phyloP scores from a whole-genome alignment of 2,329 filamentous ascomycete genomes.

The Pseudovirgaria hyperparasitica region DNA sequence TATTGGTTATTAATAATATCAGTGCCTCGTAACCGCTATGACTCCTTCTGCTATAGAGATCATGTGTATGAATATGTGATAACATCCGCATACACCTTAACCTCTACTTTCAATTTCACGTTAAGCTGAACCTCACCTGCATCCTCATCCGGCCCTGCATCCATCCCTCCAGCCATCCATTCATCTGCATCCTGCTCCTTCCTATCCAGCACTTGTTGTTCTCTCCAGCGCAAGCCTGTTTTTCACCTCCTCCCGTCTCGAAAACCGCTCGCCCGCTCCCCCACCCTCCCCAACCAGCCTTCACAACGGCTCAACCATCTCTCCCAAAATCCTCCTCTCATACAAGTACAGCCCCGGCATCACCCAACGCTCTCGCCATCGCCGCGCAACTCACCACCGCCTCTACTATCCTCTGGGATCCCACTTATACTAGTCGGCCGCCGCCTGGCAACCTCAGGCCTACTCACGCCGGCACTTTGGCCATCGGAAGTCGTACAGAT shows the following conservation, averaged over 20 bases:
- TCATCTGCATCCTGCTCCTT: background rate
- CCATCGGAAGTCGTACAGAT: slow-evolving; percentile 33
- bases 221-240: background rate
- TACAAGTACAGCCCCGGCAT: slow-evolving; percentile 13
- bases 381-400: slow-evolving; percentile 35
- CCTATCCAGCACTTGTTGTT: background rate
- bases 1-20: too few species aligned
- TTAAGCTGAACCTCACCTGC: too few species aligned
- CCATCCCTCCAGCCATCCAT: too few species aligned
- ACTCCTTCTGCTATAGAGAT: too few species aligned
- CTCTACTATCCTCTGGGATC: slow-evolving; percentile 37
- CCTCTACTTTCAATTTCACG: too few species aligned
- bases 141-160: too few species aligned
- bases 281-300: background rate
- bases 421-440: slow-evolving; percentile 32
- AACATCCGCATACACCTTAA: too few species aligned
- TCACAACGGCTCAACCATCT: slow-evolving; percentile 7
- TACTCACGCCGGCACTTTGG: slow-evolving; percentile 36
- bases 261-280: background rate
- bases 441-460: slow-evolving; percentile 32
- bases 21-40: too few species aligned
- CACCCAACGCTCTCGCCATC: slow-evolving; percentile 24
- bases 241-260: background rate
- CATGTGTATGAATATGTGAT: too few species aligned
- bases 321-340: slow-evolving; percentile 9